Percentiles rank a stretch among this genome's conserved stretches.
phyloP scores from a whole-genome alignment of 441 rosid genomes.

The Theobroma grandiflorum region DNA sequence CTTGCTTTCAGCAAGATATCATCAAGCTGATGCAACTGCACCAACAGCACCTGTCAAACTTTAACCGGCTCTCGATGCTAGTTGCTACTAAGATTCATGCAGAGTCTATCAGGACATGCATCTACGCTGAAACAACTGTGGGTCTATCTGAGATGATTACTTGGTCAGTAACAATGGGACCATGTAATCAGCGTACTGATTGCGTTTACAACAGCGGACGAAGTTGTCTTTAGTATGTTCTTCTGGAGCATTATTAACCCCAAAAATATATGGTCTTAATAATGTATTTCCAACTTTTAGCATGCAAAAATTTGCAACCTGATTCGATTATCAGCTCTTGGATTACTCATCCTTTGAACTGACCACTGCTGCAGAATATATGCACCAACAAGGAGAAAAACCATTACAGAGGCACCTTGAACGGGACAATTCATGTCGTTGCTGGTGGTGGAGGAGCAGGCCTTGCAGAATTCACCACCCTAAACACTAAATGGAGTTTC shows the following conservation, averaged over 20 bases:
- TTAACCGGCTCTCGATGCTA: neutral
- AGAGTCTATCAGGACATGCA: neutral
- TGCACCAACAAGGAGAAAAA: slow-evolving; percentile 67
- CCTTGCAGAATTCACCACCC: slow-evolving; percentile 58
- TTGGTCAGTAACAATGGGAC: neutral
- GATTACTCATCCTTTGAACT: neutral
- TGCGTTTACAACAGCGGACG: neutral
- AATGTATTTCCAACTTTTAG: neutral
- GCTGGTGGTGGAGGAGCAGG: slow-evolving; percentile 91
- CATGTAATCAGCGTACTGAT: neutral
- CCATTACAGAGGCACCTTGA: slow-evolving; percentile 58
- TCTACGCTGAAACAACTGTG: neutral
- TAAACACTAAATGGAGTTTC: slow-evolving; percentile 72
- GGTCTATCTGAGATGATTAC: neutral
- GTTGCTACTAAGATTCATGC: neutral
- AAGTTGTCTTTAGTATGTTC: neutral
- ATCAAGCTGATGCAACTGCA: neutral
- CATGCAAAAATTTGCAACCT: neutral
- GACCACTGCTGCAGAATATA: slow-evolving; percentile 51
- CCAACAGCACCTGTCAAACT: neutral
- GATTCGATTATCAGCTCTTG: neutral
- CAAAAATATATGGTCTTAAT: neutral
- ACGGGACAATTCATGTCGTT: slow-evolving; percentile 82
- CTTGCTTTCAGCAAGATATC: too few relatives aligned
- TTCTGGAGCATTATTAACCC: neutral